phyloP scores from a whole-genome alignment of 1,284 basidiomycete genomes.

The Heliocybe sulcata region DNA sequence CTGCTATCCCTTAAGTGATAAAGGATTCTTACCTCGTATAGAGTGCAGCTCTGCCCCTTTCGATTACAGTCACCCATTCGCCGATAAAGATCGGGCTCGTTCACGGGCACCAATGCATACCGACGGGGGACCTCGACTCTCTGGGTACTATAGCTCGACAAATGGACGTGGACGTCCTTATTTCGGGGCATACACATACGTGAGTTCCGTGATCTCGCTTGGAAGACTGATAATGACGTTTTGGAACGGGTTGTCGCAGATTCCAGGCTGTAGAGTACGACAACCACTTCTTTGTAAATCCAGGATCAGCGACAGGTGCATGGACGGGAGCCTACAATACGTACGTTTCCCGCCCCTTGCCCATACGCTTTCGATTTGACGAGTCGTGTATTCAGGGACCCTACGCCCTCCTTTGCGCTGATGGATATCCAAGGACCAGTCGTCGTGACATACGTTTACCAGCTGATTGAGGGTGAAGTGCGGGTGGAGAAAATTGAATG shows the following conservation, averaged over 20 bases:
- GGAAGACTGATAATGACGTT: background rate
- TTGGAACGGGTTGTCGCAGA: constrained; percentile 28
- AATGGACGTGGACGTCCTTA: constrained; percentile 95
- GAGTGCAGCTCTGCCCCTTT: constrained; percentile 69
- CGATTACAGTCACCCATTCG: constrained; percentile 75
- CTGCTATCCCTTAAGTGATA: background rate
- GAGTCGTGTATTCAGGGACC: constrained; percentile 34
- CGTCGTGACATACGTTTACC: constrained; percentile 94
- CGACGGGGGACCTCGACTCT: constrained; percentile 87
- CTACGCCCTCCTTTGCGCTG: constrained; percentile 81
- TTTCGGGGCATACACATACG: constrained; percentile 94
- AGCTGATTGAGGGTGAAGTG: constrained; percentile 89
- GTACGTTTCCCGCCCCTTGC: constrained; percentile 27
- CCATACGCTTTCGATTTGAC: constrained; percentile 1
- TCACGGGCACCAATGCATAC: constrained; percentile 93
- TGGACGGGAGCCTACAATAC: constrained; percentile 77
- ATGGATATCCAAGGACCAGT: constrained; percentile 95
- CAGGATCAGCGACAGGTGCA: constrained; percentile 92
- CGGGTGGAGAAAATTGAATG: constrained; percentile 83
- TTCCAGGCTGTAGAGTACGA: constrained; percentile 95
- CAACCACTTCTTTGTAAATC: constrained; percentile 92
- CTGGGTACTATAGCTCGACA: constrained; percentile 84
- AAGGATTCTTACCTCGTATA: constrained; percentile 4
- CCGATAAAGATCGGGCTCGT: constrained; percentile 92
- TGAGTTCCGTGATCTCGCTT: constrained; percentile 30